Evolutionary conservation across 78 protist genomes (phyloP).

Genomic region (Anaeramoeba ignava): DNA sequence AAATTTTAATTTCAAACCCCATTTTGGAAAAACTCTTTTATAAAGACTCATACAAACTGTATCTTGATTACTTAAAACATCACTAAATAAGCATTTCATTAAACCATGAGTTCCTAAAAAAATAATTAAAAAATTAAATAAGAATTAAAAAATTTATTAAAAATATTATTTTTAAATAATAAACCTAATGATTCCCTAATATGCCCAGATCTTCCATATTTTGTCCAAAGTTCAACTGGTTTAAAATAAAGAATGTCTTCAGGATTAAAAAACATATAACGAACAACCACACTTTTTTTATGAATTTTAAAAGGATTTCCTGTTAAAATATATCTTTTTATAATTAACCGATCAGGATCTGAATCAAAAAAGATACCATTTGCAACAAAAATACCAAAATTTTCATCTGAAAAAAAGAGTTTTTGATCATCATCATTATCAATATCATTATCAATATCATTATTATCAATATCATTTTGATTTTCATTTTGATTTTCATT

Average conservation of each 20-base stretch:
- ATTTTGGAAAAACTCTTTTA: constrained; percentile 92
- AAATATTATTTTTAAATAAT: constrained; percentile 43
- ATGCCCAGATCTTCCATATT: constrained; percentile 78
- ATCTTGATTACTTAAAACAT: constrained; percentile 55
- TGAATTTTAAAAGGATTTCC: constrained; percentile 50
- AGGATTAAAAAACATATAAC: constrained; percentile 84
- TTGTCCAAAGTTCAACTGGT: constrained; percentile 88
- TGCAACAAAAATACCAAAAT: not conserved
- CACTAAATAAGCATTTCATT: constrained; percentile 77
- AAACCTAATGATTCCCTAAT: constrained; percentile 74
- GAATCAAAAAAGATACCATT: constrained; percentile 25
- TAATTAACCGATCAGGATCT: constrained; percentile 76
- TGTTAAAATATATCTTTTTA: constrained; percentile 77
- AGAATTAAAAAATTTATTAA: not conserved
- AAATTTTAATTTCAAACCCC: too few species aligned
- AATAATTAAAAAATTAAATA: not conserved
- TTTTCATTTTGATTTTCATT: not conserved
- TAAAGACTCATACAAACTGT: constrained; percentile 86
- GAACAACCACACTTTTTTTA: constrained; percentile 41
- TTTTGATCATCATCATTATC: constrained; percentile 7
- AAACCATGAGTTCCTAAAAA: constrained; percentile 66
- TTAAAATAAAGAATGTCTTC: constrained; percentile 92
- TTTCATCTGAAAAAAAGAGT: not conserved
- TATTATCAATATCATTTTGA: not conserved
- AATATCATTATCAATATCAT: not conserved